Evolutionary conservation across 768 basidiomycete genomes (phyloP), one percentile per base, ranked within the genome.

Genomic region (Boletus huronensis): DNA sequence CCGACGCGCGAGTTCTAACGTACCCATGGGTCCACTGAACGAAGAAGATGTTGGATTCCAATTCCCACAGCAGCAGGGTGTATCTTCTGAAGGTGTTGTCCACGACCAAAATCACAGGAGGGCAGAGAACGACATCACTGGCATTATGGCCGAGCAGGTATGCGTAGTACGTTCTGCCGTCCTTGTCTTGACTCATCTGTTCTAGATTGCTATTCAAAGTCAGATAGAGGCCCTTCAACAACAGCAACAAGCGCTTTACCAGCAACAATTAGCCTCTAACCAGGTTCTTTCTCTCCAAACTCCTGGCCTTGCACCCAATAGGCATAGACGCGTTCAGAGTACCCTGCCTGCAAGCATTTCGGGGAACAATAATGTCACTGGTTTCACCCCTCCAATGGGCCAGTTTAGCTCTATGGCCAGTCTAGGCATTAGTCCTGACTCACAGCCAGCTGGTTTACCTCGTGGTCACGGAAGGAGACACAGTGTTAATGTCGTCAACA

Each of bases 131-230:
- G 93, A 96, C 67, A 83, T 94, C 52, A 83, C 82, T 32, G 90
- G 90, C 25, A 88, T 95, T 53, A 94, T 98, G 92, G 93, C 93
- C 6, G 93, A 98, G 72, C 96, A 98, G 82, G 93, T 92, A 60
- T 57, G 75, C 57, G 6, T 6, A 11, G 10, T 44, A n/a, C 25
- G n/a, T 53, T 48, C 35, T 38, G 10, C 29, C 35, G 2, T 34
- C 42, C 36, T 47, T 51, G 21, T 39, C 41, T 58, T 52, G 34
- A 52, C 54, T 43, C n/a, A 44, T 59, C 47, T 51, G 36, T 35
- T 54, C 40, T 65, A 92, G 90, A 90, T 95, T 65, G 91, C 91
- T 42, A 67, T 96, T 53, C 93, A 95, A 72, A 91, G 70, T 62
- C 92, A 96, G 71, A 94, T 95, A 59, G 93, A 93, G 73, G 88